Evolutionary conservation across 768 basidiomycete species (phyloP), one percentile per base, ranked within the genome.

Genomic region (Tricholoma sp.): DNA sequence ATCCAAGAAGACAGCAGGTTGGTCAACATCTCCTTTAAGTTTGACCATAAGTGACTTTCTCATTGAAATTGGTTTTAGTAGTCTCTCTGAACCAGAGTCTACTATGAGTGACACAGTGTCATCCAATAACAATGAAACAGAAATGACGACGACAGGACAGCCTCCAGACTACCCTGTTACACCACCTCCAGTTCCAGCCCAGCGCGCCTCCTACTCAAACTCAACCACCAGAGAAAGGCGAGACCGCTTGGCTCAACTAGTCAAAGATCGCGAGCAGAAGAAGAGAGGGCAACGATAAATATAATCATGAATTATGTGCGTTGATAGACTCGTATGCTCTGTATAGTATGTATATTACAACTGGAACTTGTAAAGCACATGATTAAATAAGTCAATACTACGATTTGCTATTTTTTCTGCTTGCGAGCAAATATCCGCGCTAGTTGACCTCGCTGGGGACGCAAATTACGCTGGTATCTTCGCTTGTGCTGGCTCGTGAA

Each of bases 221-320:
- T 73, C 72, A 11, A 72, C 74, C 4, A 55, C 53, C 6, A 64
- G 63, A 29, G 70, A 66, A 49, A 77, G 74, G 59, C 61, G 72
- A 63, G 59, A 31, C 24, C 39, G 74, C 59, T 29, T 50, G 28
- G 67, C 70, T 53, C 57, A 69, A 31, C 61, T 76, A 18, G 74
- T 68, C 7, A 66, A 66, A 50, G 63, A 61, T 33, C 59, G 67
- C 36, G 50, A 59, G 57, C 57, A 55, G 20, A 64, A 63, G 39
- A 60, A 41, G 39, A 41, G 39, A 41, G 5, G 6, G 20, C 41
- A 36, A 36, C 34, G 24, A 36, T 36, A 36, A 36, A 3, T n/a
- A n/a, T n/a, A n/a, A n/a, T 13, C 9, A 36, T 11, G 9, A 36
- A 10, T 36, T 36, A 11, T 36, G 34, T 36, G 13, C 9, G 13